Evolutionary conservation across 2,329 filamentous ascomycete species (phyloP).

Genomic region (Hymenoscyphus albidus): DNA sequence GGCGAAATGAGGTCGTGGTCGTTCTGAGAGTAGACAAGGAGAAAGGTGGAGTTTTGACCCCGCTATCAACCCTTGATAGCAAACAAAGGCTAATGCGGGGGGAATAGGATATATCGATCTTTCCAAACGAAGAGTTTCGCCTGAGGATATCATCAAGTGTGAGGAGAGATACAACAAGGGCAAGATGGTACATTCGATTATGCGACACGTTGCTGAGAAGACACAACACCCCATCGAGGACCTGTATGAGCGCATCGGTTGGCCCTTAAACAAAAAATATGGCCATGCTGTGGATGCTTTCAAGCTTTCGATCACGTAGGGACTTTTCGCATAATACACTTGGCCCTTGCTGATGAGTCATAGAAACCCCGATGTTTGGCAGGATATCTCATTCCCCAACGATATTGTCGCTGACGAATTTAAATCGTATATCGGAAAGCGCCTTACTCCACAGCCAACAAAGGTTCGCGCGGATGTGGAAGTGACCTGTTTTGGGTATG

Average conservation of each 20-base stretch:
- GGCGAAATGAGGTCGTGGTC: slow-evolving; percentile 96
- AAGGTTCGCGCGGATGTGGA: slow-evolving; percentile 98
- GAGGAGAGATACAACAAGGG: slow-evolving; percentile 99
- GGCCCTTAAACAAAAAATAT: slow-evolving; percentile 97
- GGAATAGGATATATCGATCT: slow-evolving; percentile 85
- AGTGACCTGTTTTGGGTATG: slow-evolving; percentile 91
- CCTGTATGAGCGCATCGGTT: slow-evolving; percentile 90
- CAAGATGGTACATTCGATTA: slow-evolving; percentile 98
- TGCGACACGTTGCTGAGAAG: slow-evolving; percentile 98
- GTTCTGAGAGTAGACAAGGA: slow-evolving; percentile 99
- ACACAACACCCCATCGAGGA: slow-evolving; percentile 90
- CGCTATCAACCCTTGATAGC: background rate
- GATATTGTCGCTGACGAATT: slow-evolving; percentile 83
- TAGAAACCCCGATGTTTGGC: slow-evolving; percentile 93
- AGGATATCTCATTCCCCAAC: slow-evolving; percentile 84
- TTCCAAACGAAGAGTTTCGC: slow-evolving; percentile 94
- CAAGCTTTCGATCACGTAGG: slow-evolving; percentile 96
- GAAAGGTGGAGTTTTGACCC: slow-evolving; percentile 61
- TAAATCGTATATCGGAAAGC: slow-evolving; percentile 93
- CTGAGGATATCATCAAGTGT: slow-evolving; percentile 96
- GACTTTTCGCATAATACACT: background rate
- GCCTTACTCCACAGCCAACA: slow-evolving; percentile 94
- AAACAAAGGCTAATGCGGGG: slow-evolving; percentile 13
- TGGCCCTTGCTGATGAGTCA: background rate
- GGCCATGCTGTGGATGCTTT: slow-evolving; percentile 96